Conservation (phyloP, 192 early-diverging fungal species). For the Linnemannia zychae region DNA sequence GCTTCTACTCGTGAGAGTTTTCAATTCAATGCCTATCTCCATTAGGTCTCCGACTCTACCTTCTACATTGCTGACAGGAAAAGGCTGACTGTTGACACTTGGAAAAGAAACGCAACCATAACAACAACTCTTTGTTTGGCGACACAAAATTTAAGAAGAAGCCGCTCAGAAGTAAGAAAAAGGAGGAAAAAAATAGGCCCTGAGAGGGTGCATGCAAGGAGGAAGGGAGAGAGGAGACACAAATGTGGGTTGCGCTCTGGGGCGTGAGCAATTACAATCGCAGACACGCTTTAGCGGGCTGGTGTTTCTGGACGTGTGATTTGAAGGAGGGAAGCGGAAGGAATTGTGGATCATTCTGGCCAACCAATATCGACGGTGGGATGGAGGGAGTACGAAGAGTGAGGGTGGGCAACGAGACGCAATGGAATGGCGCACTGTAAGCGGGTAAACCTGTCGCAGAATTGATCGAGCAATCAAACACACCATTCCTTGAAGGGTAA, state of each 20-base stretch:
- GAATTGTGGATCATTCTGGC: not conserved
- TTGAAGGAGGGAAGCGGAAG: not conserved
- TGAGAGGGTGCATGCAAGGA: not conserved
- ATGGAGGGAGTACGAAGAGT: not conserved
- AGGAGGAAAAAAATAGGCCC: not conserved
- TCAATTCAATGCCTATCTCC: not conserved
- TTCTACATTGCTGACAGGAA: not conserved
- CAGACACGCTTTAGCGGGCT: not conserved
- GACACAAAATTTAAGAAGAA: not conserved
- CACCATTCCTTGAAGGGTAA: not conserved
- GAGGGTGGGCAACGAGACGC: not conserved
- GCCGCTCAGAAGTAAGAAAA: not conserved
- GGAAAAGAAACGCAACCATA: not conserved
- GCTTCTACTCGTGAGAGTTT: conserved; percentile 4
- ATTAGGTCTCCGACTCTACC: not conserved
- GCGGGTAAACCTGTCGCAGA: not conserved
- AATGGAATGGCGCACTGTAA: not conserved
- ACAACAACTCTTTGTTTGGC: not conserved
- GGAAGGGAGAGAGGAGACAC: not conserved
- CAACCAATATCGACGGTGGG: not conserved
- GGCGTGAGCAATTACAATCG: not conserved
- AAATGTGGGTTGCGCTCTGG: not conserved
- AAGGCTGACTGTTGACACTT: not conserved
- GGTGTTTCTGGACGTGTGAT: not conserved
- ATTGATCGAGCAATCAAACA: not conserved